Base-by-base conservation (phyloP, 768 basidiomycete species). In the Rhizopogon salebrosus region DNA sequence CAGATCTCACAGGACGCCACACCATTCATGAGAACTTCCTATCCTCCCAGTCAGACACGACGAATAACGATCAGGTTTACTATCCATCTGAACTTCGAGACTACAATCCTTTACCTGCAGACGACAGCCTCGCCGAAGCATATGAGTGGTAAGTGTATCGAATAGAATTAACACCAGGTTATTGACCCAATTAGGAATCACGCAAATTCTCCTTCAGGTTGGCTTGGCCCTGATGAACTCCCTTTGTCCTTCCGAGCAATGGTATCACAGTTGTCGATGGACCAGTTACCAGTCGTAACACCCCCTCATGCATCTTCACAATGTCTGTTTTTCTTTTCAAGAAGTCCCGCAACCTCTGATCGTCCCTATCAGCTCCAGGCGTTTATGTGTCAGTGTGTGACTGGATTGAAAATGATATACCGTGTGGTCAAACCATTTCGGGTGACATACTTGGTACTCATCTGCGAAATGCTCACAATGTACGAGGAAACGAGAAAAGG, bases 391-490 rank as follows among this genome's bases (percentile, higher is more conserved):
- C 41, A 48, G 29, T 45, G 20, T 67, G 63, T 8, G 55, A 65
- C 37, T 65, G 64, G 64, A 61, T 51, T 7, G 58, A 63, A 39
- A 41, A 61, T 35, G 43, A 35, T 14, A 59, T 60, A 1, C 52
- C 10, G 5, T 65, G 65, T 23, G 57, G 63, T 43, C 65, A 61
- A 59, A 18, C 41, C 27, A 42, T 64, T 16, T 24, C 48, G 23
- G 55, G 51, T 3, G 57, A 63, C 37, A 49, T 53, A n/a, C 60
- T 65, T 57, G 61, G 57, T 48, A 48, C 57, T 8, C 64, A 68
- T 41, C 56, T 68, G 24, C 50, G 57, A 37, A 52, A 55, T 9
- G 22, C 23, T 4, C 64, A 65, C 23, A 38, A 54, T 27, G 51
- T 65, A 4, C 41, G 55, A 4, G 66, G 64, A 20, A 49, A 59